Conservation (phyloP, 495 filamentous ascomycete genomes). For the Penicillium pancosmium region DNA sequence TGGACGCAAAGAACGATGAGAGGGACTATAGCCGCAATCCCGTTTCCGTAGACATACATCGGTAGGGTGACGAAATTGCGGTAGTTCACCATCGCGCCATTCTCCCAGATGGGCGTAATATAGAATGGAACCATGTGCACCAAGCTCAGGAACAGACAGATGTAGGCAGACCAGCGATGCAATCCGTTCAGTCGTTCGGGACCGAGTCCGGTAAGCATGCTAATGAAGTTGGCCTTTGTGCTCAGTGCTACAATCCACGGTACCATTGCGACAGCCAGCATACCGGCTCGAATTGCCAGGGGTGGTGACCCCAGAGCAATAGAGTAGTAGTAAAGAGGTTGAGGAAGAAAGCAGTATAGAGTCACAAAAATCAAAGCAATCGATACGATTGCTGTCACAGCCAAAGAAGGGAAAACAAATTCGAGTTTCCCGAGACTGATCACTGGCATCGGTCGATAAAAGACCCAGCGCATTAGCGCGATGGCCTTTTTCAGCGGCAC, state of each 20-base stretch:
- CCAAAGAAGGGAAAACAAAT: constrained; percentile 75
- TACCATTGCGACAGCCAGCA: constrained; percentile 91
- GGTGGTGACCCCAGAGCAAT: constrained; percentile 87
- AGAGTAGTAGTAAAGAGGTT: constrained; percentile 81
- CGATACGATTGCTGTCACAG: constrained; percentile 64
- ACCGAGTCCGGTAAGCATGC: constrained; percentile 83
- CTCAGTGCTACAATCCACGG: constrained; percentile 90
- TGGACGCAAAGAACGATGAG: constrained; percentile 79
- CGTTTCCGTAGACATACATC: constrained; percentile 80
- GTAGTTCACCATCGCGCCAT: constrained; percentile 68
- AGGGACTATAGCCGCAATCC: constrained; percentile 83
- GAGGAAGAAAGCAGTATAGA: constrained; percentile 81
- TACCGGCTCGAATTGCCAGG: constrained; percentile 84
- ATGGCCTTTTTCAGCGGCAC: constrained; percentile 72
- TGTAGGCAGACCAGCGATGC: constrained; percentile 90
- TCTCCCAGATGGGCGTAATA: constrained; percentile 80
- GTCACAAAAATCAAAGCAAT: constrained; percentile 70
- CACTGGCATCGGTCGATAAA: constrained; percentile 81
- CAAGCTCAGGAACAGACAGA: constrained; percentile 80
- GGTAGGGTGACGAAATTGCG: constrained; percentile 61
- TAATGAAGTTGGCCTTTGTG: constrained; percentile 89
- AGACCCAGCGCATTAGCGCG: constrained; percentile 78
- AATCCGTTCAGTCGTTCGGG: constrained; percentile 92
- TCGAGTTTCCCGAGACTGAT: constrained; percentile 60
- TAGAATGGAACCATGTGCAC: constrained; percentile 90